A percentile compares a stretch with the other conserved stretches of the same genome.
phyloP scores from a whole-genome alignment of 805 yeast genomes.

The Candida ulmi region DNA sequence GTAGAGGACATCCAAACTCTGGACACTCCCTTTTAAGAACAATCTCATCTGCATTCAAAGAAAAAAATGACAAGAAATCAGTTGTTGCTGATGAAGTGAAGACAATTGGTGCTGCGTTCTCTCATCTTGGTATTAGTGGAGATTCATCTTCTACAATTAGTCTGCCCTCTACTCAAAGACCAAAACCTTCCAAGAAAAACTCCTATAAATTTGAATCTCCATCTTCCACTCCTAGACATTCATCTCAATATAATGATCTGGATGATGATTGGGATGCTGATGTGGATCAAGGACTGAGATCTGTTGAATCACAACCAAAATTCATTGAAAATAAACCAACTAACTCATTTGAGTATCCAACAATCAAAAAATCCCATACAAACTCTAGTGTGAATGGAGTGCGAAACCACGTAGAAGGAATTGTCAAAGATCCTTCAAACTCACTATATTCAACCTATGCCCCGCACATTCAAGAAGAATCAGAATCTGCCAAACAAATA shows the following conservation, averaged over 20 bases:
- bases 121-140: conserved; percentile 41
- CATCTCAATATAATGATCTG: conserved; percentile 52
- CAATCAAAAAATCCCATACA: conserved; percentile 21
- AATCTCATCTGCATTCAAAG: conserved; percentile 22
- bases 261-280: conserved; percentile 95
- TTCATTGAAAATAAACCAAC: conserved; percentile 22
- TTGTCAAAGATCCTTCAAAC: conserved; percentile 25
- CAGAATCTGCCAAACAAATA: conserved; percentile 37
- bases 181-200: conserved; percentile 8
- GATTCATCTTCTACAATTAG: conserved; percentile 12
- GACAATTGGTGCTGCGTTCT: conserved; percentile 50
- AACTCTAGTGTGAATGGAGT: conserved; percentile 13
- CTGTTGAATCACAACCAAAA: conserved; percentile 25
- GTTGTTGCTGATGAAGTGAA: conserved; percentile 29
- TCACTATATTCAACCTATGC: conserved; percentile 36
- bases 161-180: conserved; percentile 8
- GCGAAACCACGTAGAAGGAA: conserved; percentile 16
- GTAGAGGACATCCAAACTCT: conserved; percentile 51
- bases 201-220: conserved; percentile 10
- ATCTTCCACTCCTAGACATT: conserved; percentile 21
- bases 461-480: conserved; percentile 33
- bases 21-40: conserved; percentile 27
- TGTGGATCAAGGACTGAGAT: conserved; percentile 34
- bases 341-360: conserved; percentile 21
- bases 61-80: conserved; percentile 18